These are phyloP conservation scores for Cornus suecica DNA, from an alignment of 148 eudicot genomes.

Conservation along the genomic window DNA sequence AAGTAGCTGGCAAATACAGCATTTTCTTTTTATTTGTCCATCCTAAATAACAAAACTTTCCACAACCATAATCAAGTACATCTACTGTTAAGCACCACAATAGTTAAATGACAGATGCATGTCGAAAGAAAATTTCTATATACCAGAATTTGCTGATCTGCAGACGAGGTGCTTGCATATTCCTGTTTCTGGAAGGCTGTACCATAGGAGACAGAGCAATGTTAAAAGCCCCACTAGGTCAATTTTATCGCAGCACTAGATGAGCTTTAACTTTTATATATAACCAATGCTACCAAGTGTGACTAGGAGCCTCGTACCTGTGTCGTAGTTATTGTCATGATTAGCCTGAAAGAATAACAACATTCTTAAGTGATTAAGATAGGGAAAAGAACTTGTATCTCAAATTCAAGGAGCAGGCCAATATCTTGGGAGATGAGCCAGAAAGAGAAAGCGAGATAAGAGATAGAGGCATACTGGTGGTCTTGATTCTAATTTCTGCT, in stretches of 20 bases:
- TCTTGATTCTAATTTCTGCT: constrained; percentile 48
- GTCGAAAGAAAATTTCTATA: background rate
- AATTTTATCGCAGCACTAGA: background rate
- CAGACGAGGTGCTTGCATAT: constrained; percentile 53
- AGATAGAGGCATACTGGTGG: constrained; percentile 34
- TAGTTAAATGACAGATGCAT: background rate
- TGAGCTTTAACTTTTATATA: background rate
- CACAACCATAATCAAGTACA: background rate
- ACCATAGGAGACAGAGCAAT: constrained; percentile 5
- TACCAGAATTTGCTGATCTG: constrained; percentile 98
- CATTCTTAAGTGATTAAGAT: constrained; percentile 13
- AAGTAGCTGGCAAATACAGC: background rate
- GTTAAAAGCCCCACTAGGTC: background rate
- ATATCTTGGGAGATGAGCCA: background rate
- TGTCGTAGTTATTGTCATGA: constrained; percentile 21
- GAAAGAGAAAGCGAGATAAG: constrained; percentile 8
- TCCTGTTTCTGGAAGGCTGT: constrained; percentile 62
- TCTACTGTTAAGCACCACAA: background rate
- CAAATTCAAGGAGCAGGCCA: background rate
- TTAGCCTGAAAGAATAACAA: constrained; percentile 33
- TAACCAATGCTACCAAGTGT: constrained; percentile 5
- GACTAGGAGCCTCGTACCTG: constrained; percentile 32
- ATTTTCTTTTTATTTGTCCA: background rate
- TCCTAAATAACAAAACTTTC: background rate
- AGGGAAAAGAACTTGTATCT: background rate